Conservation (phyloP, 2,329 filamentous ascomycete species). For the Metarhizium guizhouense region DNA sequence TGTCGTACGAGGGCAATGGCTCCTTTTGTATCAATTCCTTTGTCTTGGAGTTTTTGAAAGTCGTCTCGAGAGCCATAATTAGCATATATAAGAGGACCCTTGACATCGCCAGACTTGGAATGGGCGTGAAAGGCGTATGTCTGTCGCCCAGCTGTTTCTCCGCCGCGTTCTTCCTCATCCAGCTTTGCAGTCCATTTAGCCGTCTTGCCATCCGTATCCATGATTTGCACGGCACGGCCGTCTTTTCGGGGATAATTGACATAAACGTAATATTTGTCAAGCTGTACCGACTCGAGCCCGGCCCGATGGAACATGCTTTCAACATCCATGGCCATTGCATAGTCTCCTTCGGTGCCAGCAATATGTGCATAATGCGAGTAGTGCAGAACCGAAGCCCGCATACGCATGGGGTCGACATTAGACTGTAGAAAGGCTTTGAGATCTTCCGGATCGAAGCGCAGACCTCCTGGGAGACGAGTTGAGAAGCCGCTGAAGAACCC, state of each 20-base stretch:
- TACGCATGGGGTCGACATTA: constrained; percentile 59
- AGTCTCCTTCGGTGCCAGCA: constrained; percentile 90
- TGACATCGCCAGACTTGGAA: constrained; percentile 78
- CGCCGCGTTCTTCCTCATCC: constrained; percentile 66
- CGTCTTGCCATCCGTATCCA: constrained; percentile 54
- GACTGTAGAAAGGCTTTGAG: constrained; percentile 67
- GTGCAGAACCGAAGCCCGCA: constrained; percentile 65
- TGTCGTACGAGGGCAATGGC: constrained; percentile 80
- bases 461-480: constrained; percentile 53
- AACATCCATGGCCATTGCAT: constrained; percentile 75
- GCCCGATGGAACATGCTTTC: constrained; percentile 65
- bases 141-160: constrained; percentile 54
- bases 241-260: constrained; percentile 78
- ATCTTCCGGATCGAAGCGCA: constrained; percentile 71
- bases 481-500: constrained; percentile 66
- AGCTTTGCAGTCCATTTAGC: constrained; percentile 70
- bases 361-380: constrained; percentile 82
- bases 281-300: constrained; percentile 63
- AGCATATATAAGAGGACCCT: constrained; percentile 79
- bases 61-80: constrained; percentile 86
- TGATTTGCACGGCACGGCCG: constrained; percentile 73
- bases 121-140: constrained; percentile 80
- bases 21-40: constrained; percentile 64
- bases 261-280: constrained; percentile 81
- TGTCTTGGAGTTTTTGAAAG: constrained; percentile 62